phyloP scores from a whole-genome alignment of 116 monocot genomes.

The Dioscorea cayenensis region DNA sequence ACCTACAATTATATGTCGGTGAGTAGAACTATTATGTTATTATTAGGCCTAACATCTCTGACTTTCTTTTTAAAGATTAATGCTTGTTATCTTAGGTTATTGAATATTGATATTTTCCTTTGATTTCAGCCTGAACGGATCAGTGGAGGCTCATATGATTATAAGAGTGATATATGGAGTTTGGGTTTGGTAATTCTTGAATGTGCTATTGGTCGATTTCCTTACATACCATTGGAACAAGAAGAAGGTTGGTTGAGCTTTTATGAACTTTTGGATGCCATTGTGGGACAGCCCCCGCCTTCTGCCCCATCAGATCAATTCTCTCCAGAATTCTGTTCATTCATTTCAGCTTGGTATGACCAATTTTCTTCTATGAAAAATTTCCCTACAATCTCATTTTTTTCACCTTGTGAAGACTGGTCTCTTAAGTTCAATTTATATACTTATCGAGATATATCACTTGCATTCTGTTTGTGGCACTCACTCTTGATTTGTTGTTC shows the following conservation, averaged over 20 bases:
- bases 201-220: constrained; percentile 90
- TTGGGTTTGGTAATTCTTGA: constrained; percentile 94
- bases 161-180: constrained; percentile 98
- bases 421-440: too few species aligned
- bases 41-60: not conserved
- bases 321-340: constrained; percentile 96
- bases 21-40: constrained; percentile 23
- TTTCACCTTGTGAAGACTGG: too few species aligned
- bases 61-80: not conserved
- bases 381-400: not conserved
- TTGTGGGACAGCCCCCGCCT: constrained; percentile 88
- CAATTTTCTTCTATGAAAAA: constrained; percentile 2
- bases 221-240: constrained; percentile 67
- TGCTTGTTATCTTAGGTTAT: not conserved
- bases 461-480: too few species aligned
- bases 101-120: constrained; percentile 5
- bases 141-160: constrained; percentile 83
- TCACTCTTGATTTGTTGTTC: too few species aligned
- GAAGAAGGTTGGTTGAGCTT: constrained; percentile 75
- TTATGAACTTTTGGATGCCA: constrained; percentile 88
- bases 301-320: constrained; percentile 93
- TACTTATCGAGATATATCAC: too few species aligned
- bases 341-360: constrained; percentile 89
- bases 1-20: constrained; percentile 98
- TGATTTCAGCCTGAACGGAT: constrained; percentile 77